Base-by-base conservation (phyloP, 2,329 filamentous ascomycete species). In the Cordyceps farinosa region DNA sequence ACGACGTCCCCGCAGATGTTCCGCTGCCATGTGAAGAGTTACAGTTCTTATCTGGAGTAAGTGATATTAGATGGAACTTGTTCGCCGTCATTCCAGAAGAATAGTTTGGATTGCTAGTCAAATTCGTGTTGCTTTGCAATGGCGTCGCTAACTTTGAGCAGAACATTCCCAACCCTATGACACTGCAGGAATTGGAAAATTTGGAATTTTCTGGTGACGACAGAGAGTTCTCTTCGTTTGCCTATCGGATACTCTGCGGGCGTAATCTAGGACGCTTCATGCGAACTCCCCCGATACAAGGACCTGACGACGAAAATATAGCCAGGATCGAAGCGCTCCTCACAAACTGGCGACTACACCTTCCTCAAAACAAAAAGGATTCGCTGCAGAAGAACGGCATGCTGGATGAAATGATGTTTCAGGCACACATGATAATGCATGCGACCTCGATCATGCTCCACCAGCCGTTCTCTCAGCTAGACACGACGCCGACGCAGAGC, bases 391-490 rank as follows among this genome's bases (percentile, higher is more conserved):
- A 84, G 66, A 85, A 89, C 68, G 88, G 91, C 38, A 83, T 86
- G 60, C 81, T 93, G 11, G 93, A 97, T 72, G 91, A 96, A 76
- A 89, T 96, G 84, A 87, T 97, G 75, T 96, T 97, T 77, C 91
- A 96, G 73, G 92, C 91, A 1, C 89, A 91, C 66, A 94, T 96
- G 86, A 90, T 96, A 69, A 83, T 79, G 38, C 78, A 85, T 66
- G 82, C 83, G 7, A 85, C 83, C 65, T 83, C 87, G 1, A 91
- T 95, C 69, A 85, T 92, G 67, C 82, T 95, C 22, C 90, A 95
- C 72, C 89, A 93, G 67, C 90, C 90, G 9, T 85, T 89, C 62
- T 93, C 90, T 4, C 89, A 91, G 69, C 82, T 94, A 22, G 88
- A 90, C 73, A 84, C 81, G 32, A 85, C 83, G 52, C 83, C 82